phyloP scores from a whole-genome alignment of 768 basidiomycete species.

The Boletus sp. region DNA sequence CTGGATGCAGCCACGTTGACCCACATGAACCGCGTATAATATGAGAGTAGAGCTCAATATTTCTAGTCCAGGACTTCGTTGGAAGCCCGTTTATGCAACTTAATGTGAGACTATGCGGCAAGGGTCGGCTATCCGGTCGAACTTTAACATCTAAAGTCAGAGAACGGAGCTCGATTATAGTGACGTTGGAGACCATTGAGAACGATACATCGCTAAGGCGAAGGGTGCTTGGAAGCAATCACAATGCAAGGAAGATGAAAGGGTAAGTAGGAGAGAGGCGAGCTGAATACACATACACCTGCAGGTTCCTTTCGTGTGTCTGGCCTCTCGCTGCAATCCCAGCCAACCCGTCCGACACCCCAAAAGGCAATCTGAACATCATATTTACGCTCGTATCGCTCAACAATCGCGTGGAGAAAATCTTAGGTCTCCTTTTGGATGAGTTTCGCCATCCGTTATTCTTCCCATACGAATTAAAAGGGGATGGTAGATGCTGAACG shows the following conservation, averaged over 20 bases:
- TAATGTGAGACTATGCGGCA: too few relatives aligned
- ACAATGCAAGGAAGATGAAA: background rate
- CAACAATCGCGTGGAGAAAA: slow-evolving; percentile 3
- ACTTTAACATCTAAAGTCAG: too few relatives aligned
- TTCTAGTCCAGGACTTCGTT: too few relatives aligned
- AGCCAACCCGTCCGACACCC: background rate
- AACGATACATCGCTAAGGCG: background rate
- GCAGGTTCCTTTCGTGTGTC: background rate
- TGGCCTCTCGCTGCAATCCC: background rate
- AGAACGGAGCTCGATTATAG: background rate
- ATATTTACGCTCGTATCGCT: background rate
- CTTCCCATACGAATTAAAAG: background rate
- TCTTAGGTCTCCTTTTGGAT: background rate
- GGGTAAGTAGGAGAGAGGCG: background rate
- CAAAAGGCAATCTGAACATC: background rate
- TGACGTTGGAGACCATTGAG: background rate
- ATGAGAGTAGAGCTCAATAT: too few relatives aligned
- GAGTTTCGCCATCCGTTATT: background rate
- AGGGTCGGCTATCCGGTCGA: too few relatives aligned
- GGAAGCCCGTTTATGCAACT: too few relatives aligned
- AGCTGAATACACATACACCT: background rate
- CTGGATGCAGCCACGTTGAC: too few relatives aligned
- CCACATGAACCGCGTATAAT: too few relatives aligned
- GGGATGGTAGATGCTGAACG: too few relatives aligned
- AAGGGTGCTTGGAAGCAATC: background rate